Base-by-base conservation (phyloP, 768 basidiomycete species). In the Terana coerulea region DNA sequence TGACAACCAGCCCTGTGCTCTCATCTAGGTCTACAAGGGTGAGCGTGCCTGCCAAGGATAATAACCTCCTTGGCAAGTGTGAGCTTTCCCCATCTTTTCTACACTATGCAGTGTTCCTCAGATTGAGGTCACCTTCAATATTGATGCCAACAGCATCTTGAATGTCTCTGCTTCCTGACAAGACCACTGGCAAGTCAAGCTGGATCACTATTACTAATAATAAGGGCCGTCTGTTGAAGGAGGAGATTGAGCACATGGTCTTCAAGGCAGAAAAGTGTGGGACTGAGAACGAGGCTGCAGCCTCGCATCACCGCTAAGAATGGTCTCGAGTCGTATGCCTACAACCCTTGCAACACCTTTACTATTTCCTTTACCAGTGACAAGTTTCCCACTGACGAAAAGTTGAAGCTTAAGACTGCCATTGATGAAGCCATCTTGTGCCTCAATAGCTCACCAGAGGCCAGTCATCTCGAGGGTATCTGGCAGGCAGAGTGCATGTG, bases 191-290 rank as follows among this genome's bases (percentile, higher is more conserved):
- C 61, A 97, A 98, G 75, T 92, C 90, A 49, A 91, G 85, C 70
- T 87, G 89, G 55, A 92, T 92, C 67, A 94, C 91, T 54, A 94
- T 94, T 72, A 93, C 88, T 61, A 93, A 93, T 69, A 93, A 97
- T 77, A 95, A 98, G 77, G 93, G 94, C 37, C 92, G 95, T 70
- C 74, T 98, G 60, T 93, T 90, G 57, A 91, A 95, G 75, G 95
- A 98, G 71, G 95, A 98, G 67, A 98, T 98, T 56, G 95, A 98
- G 70, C 89, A 92, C 67, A 98, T 98, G 95, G 91, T 98, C 37
- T 67, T 69, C 54, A 94, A 97, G 67, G 95, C 95, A 49, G 94
- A 95, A 82, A 84, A 84, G 67, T 95, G 93, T 78, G 91, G 86
- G 73, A 75, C 83, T 57, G 91, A 92, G 80, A 91, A 92, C 60